Conservation (phyloP, 352 stramenopile species). For the Phytophthora megakarya region DNA sequence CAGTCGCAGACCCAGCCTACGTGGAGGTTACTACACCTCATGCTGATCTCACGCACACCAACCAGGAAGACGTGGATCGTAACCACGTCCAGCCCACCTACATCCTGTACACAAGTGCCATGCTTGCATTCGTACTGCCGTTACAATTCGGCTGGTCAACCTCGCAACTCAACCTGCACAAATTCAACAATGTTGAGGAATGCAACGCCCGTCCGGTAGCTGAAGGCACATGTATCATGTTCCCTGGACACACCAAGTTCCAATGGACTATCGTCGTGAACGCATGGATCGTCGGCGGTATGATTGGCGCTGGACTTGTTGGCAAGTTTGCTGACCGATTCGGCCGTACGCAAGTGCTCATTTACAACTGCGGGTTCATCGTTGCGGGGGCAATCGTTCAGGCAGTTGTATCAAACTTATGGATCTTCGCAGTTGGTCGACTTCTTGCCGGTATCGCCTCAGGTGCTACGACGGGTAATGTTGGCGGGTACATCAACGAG, state of each 20-base stretch:
- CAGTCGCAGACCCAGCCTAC: conserved; percentile 10
- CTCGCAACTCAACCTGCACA: conserved; percentile 55
- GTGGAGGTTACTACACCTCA: conserved; percentile 15
- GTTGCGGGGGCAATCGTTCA: conserved; percentile 37
- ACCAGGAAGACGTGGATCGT: not conserved
- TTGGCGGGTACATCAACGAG: conserved; percentile 50
- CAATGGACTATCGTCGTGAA: conserved; percentile 60
- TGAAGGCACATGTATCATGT: conserved; percentile 58
- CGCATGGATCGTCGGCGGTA: conserved; percentile 59
- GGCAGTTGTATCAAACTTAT: conserved; percentile 28
- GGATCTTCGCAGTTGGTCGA: conserved; percentile 44
- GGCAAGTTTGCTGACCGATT: conserved; percentile 37
- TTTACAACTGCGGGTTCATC: conserved; percentile 48
- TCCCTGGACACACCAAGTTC: conserved; percentile 52
- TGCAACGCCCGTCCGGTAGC: conserved; percentile 44
- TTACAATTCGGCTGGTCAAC: conserved; percentile 64
- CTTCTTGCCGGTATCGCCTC: conserved; percentile 54
- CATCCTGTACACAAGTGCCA: conserved; percentile 11
- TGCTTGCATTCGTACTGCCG: conserved; percentile 43
- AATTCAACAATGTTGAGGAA: conserved; percentile 47
- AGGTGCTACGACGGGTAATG: conserved; percentile 42
- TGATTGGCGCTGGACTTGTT: conserved; percentile 45
- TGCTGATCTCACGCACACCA: conserved; percentile 5
- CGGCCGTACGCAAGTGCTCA: conserved; percentile 42
- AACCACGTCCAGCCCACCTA: not conserved